Base-by-base conservation (phyloP, 352 stramenopile species). In the Blastocystis hominis region DNA sequence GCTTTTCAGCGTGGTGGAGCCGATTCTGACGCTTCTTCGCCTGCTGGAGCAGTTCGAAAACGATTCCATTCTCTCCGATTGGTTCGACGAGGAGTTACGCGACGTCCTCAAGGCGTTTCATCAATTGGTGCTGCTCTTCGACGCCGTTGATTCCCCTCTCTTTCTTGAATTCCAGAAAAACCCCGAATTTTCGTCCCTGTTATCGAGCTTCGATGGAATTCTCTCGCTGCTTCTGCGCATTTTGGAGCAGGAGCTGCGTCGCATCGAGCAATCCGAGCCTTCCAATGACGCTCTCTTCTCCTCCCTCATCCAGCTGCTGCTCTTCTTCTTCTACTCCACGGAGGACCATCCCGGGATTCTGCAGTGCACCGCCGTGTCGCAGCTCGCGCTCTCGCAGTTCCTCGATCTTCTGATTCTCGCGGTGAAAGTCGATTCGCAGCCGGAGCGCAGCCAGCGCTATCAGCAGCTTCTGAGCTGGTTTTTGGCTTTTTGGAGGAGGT, bases 391-490 rank as follows among this genome's bases (percentile, higher is more conserved):
- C 10, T 59, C 50, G 10, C 50, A 20, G n/a, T n/a, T 59, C n/a
- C 50, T 59, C 10, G 50, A 59, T n/a, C n/a, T 59, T 1, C 50
- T 59, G 50, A 59, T 59, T 59, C n/a, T 59, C 50, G 50, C 50
- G 50, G 50, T 59, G n/a, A 59, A 59, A 59, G 50, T 59, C 10
- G 50, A 59, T 59, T 13, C 13, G 10, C 13, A 59, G 13, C 50
- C 30, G n/a, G 55, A 84, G 55, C 72, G 72, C 7, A n/a, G 68
- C 20, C 44, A 63, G 24, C 53, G 44, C 17, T 84, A 84, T 44
- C 72, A 84, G 50, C 72, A 61, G 56, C 53, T 84, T 50, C 72
- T 84, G 47, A 54, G 30, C 53, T 54, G 38, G 64, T 76, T 34
- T n/a, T 9, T 15, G 0, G 24, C 24, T 30, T 30, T 30, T 15